phyloP scores from a whole-genome alignment of 257 asterid genomes.

The Mitragyna speciosa region DNA sequence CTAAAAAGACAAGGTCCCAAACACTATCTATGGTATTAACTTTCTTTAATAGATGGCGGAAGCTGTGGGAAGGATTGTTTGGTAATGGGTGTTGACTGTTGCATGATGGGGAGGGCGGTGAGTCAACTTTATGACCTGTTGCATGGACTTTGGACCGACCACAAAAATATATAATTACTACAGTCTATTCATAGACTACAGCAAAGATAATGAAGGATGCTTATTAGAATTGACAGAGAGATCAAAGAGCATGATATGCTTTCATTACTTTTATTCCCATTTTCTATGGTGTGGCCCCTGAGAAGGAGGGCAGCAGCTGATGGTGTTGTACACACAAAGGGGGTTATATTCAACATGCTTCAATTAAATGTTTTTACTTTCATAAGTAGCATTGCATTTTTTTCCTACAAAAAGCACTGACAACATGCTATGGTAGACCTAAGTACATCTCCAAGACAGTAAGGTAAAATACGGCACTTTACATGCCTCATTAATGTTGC shows the following conservation, averaged over 20 bases:
- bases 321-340: too few relatives aligned
- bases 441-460: neutral
- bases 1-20: conserved; percentile 5
- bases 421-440: neutral
- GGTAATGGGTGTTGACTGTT: too few relatives aligned
- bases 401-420: neutral
- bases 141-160: too few relatives aligned
- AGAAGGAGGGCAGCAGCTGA: neutral
- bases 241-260: neutral
- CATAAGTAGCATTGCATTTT: neutral
- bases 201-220: neutral
- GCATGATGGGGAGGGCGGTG: too few relatives aligned
- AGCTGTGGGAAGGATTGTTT: too few relatives aligned
- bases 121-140: too few relatives aligned
- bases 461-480: neutral
- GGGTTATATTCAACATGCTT: neutral
- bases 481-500: neutral
- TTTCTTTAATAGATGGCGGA: conserved; percentile 1
- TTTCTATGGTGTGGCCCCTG: neutral
- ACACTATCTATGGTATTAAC: neutral
- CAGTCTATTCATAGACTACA: too few relatives aligned
- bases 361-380: neutral
- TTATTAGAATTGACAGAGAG: neutral
- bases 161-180: too few relatives aligned
- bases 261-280: neutral